phyloP scores from a whole-genome alignment of 1,284 basidiomycete genomes.

The Cryptococcus sp. region DNA sequence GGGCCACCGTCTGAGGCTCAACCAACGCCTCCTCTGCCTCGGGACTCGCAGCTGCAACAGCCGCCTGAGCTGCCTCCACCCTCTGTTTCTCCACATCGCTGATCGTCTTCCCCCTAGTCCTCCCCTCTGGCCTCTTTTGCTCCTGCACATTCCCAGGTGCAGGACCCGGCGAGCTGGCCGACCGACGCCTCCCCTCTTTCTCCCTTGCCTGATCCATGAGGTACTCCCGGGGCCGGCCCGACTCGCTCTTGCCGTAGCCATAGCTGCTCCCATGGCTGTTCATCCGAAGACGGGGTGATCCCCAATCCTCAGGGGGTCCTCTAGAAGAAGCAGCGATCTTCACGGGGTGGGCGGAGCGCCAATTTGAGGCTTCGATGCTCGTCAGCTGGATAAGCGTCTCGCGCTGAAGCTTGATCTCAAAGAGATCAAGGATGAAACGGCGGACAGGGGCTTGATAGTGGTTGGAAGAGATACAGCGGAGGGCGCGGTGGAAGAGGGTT shows the following conservation, averaged over 20 bases:
- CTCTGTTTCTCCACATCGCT: conserved; percentile 1
- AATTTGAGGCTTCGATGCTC: conserved; percentile 24
- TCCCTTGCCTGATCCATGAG: background rate
- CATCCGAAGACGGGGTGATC: background rate
- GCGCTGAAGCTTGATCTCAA: conserved; percentile 65
- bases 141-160: background rate
- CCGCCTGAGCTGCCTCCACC: background rate
- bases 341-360: background rate
- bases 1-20: too few species aligned
- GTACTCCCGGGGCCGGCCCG: background rate
- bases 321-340: background rate
- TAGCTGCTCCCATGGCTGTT: background rate
- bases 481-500: conserved; percentile 72
- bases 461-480: conserved; percentile 80
- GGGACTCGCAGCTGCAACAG: too few species aligned
- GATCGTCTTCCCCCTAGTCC: conserved; percentile 9
- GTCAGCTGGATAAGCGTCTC: conserved; percentile 32
- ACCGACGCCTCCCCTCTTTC: conserved; percentile 4
- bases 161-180: conserved; percentile 10
- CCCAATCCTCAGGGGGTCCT: background rate
- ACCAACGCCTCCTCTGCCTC: too few species aligned
- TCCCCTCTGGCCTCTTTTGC: background rate
- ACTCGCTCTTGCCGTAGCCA: background rate
- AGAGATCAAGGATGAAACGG: conserved; percentile 87
- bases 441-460: conserved; percentile 86